These are phyloP conservation scores for Galeopsis tetrahit DNA, from an alignment of 257 asterid species.

Conservation along the genomic window DNA sequence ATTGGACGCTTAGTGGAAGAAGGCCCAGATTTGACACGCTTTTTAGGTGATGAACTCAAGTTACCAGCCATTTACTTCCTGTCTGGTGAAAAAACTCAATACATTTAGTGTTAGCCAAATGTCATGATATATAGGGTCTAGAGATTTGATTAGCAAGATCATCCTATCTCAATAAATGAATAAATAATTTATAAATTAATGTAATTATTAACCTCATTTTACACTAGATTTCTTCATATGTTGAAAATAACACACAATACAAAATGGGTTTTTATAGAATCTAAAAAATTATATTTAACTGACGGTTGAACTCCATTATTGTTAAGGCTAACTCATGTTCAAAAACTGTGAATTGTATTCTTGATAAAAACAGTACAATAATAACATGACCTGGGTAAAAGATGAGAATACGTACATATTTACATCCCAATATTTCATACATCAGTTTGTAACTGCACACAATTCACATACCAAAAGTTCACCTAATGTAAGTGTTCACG, in stretches of 20 bases:
- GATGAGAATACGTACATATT: neutral
- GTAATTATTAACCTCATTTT: neutral
- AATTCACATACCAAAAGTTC: neutral
- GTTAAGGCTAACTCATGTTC: neutral
- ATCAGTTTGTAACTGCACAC: neutral
- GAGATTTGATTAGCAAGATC: neutral
- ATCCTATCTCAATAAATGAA: neutral
- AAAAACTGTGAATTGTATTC: neutral
- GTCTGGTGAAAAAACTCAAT: neutral
- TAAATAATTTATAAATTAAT: neutral
- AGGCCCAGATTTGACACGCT: neutral
- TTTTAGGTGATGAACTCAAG: neutral
- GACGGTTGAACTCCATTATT: neutral
- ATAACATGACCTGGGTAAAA: neutral
- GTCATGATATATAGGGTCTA: neutral
- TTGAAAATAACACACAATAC: neutral
- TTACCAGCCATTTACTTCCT: neutral
- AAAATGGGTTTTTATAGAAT: neutral
- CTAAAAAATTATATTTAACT: constrained; percentile 1
- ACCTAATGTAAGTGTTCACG: neutral
- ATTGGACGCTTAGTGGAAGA: neutral
- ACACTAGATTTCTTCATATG: neutral
- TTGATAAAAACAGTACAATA: neutral
- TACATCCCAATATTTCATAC: neutral
- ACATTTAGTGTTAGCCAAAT: neutral